phyloP scores from a whole-genome alignment of 1,139 yeast genomes.

The Yarrowia galli region DNA sequence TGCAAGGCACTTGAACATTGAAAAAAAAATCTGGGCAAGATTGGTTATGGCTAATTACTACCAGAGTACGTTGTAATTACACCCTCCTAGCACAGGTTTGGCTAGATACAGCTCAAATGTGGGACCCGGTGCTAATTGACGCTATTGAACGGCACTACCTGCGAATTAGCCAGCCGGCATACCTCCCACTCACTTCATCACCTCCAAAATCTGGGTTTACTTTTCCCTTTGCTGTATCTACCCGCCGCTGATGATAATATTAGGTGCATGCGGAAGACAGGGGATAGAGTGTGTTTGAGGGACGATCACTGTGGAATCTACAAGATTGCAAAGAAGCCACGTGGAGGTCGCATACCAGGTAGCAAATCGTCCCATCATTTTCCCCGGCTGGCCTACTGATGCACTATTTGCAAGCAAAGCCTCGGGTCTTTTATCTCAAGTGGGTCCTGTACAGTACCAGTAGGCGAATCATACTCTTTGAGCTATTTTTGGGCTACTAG shows the following conservation, averaged over 20 bases:
- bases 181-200: background rate
- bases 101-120: background rate
- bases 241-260: slow-evolving; percentile 12
- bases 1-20: background rate
- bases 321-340: background rate
- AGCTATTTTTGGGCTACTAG: background rate
- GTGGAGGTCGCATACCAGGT: background rate
- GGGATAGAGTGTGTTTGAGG: background rate
- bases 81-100: no score
- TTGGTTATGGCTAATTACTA: background rate
- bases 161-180: background rate
- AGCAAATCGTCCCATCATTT: background rate
- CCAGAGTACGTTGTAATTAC: no score
- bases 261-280: slow-evolving; percentile 15
- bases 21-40: background rate
- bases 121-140: no score
- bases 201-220: background rate
- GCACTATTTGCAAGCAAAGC: background rate
- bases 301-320: slow-evolving; percentile 24
- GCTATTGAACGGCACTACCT: background rate
- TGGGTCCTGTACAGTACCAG: background rate
- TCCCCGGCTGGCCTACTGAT: background rate
- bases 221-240: background rate
- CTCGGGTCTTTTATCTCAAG: slow-evolving; percentile 5
- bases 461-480: background rate